Percentiles rank a stretch among this genome's conserved stretches.
phyloP scores from a whole-genome alignment of 1,139 yeast genomes.

The Dujonia santamariae region DNA sequence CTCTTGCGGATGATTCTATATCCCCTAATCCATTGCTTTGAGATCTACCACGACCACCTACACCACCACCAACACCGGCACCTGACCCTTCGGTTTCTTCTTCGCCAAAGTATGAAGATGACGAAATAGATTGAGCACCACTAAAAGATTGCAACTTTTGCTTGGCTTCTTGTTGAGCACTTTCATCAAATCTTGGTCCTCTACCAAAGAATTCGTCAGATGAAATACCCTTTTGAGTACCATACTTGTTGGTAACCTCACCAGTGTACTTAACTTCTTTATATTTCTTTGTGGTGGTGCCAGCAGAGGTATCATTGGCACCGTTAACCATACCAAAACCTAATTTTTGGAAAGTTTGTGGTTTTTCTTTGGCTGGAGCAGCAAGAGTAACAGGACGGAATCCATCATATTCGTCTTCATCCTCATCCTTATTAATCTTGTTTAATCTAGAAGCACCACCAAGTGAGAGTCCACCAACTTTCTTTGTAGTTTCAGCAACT shows the following conservation, averaged over 20 bases:
- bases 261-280: constrained; percentile 64
- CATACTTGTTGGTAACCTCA: constrained; percentile 73
- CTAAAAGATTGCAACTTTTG: constrained; percentile 73
- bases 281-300: constrained; percentile 32
- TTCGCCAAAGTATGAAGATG: constrained; percentile 90
- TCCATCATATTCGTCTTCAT: neutral
- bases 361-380: constrained; percentile 50
- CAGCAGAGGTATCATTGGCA: constrained; percentile 29
- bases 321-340: constrained; percentile 82
- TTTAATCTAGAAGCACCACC: constrained; percentile 3
- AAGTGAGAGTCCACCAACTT: constrained; percentile 10
- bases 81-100: constrained; percentile 48
- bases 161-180: constrained; percentile 75
- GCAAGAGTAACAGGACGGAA: constrained; percentile 8
- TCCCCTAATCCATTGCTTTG: constrained; percentile 24
- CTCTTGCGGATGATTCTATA: constrained; percentile 61
- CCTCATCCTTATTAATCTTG: constrained; percentile 2
- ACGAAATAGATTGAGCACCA: constrained; percentile 89
- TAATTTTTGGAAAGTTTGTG: constrained; percentile 71
- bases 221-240: constrained; percentile 88
- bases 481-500: constrained; percentile 8
- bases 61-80: constrained; percentile 19
- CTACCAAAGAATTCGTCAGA: constrained; percentile 94
- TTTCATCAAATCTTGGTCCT: constrained; percentile 73
- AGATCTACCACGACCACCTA: constrained; percentile 13